A percentile compares a stretch with the other conserved stretches of the same genome.
phyloP scores from a whole-genome alignment of 129 eudicot species.

The Helianthus tuberosus region DNA sequence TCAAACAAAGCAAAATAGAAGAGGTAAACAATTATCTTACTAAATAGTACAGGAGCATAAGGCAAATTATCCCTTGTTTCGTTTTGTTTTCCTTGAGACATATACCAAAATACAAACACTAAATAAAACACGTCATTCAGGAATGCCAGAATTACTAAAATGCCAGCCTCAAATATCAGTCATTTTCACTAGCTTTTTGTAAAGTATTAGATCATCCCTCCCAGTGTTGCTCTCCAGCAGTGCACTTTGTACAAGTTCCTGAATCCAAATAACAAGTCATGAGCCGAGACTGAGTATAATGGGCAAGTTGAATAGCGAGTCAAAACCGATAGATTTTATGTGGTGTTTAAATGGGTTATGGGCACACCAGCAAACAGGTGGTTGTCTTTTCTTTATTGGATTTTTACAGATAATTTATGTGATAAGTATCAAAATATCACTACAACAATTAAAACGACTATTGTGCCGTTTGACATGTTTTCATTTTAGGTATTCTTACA shows the following conservation, averaged over 20 bases:
- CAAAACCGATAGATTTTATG: neutral
- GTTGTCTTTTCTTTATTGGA: neutral
- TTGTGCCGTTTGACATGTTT: too few relatives aligned
- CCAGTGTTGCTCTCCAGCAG: conserved; percentile 88
- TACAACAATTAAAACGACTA: too few relatives aligned
- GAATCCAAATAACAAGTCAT: neutral
- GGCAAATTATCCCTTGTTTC: too few relatives aligned
- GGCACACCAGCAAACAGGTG: neutral
- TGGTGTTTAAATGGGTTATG: neutral
- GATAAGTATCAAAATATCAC: too few relatives aligned
- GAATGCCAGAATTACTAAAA: neutral
- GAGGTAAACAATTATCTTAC: too few relatives aligned
- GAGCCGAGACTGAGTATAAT: neutral
- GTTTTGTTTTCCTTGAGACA: too few relatives aligned
- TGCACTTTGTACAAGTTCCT: conserved; percentile 98
- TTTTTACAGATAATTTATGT: too few relatives aligned
- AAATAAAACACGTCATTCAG: neutral
- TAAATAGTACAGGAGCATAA: too few relatives aligned
- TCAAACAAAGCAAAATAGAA: too few relatives aligned
- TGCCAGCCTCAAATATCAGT: conserved; percentile 24
- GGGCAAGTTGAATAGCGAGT: neutral
- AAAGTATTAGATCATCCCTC: conserved; percentile 80
- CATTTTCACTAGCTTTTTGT: conserved; percentile 71
- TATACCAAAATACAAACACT: too few relatives aligned
- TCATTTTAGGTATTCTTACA: too few relatives aligned